phyloP scores from a whole-genome alignment of 306 rosid species.

The Ceratonia siliqua region DNA sequence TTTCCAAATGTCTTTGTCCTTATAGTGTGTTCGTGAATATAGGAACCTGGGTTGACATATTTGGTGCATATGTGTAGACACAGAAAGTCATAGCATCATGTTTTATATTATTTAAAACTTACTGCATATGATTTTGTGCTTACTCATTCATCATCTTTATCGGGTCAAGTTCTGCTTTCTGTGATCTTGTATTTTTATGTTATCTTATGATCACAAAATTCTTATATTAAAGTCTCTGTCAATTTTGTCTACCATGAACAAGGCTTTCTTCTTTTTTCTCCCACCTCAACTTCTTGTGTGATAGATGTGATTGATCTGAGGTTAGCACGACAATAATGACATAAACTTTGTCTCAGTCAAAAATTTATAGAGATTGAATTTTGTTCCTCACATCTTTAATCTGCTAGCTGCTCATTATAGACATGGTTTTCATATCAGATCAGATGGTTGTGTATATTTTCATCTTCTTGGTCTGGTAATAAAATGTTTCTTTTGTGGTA shows the following conservation, averaged over 20 bases:
- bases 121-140: neutral
- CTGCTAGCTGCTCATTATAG: neutral
- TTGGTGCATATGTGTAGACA: neutral
- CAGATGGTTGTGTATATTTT: slow-evolving; percentile 11
- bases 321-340: slow-evolving; percentile 14
- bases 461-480: neutral
- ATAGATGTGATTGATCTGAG: neutral
- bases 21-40: neutral
- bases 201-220: neutral
- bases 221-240: neutral
- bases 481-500: slow-evolving; percentile 15
- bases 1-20: slow-evolving; percentile 6
- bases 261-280: neutral
- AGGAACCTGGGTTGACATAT: neutral
- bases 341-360: neutral
- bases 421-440: neutral
- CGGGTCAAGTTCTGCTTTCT: neutral
- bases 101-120: neutral
- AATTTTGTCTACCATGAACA: neutral
- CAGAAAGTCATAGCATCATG: neutral
- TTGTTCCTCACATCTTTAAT: slow-evolving; percentile 3
- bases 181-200: neutral
- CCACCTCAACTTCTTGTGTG: neutral
- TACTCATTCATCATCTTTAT: neutral
- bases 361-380: neutral